A percentile compares a stretch with the other conserved stretches of the same genome.
Conservation (phyloP, 495 filamentous ascomycete genomes). For the Hypoxylon fragiforme region DNA sequence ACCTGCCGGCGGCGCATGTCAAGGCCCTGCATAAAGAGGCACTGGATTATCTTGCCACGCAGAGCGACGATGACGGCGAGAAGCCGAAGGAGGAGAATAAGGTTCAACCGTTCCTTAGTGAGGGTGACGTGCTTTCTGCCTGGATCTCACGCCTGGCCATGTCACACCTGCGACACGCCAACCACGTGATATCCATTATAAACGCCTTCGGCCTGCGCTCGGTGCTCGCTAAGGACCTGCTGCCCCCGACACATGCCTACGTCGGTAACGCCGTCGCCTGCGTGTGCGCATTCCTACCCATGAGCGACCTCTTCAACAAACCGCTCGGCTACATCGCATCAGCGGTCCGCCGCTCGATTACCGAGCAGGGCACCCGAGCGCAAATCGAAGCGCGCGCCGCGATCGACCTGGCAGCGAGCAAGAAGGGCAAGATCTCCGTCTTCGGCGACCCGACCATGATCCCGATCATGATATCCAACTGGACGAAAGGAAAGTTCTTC, state of each 20-base stretch:
- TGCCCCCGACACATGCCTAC: conserved; percentile 35
- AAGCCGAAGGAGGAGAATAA: conserved; percentile 8
- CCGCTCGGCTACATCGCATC: conserved; percentile 45
- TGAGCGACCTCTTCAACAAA: conserved; percentile 38
- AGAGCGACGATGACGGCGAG: conserved; percentile 15
- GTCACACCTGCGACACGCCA: conserved; percentile 10
- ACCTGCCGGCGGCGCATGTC: conserved; percentile 36
- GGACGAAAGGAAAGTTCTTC: conserved; percentile 50
- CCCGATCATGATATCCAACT: conserved; percentile 49
- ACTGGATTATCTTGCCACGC: conserved; percentile 32
- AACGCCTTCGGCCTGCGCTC: conserved; percentile 40
- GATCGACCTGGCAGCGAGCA: conserved; percentile 6
- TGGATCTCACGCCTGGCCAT: conserved; percentile 40
- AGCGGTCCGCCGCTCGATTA: conserved; percentile 42
- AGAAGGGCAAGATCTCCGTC: conserved; percentile 27
- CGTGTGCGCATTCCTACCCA: conserved; percentile 39
- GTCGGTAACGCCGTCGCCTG: conserved; percentile 38
- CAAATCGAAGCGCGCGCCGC: conserved; percentile 46
- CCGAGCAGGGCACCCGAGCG: conserved; percentile 46
- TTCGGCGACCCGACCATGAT: conserved; percentile 44
- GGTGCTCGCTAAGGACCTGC: conserved; percentile 27
- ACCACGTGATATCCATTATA: conserved; percentile 34
- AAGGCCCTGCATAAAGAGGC: conserved; percentile 28
- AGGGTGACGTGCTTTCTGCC: conserved; percentile 46
- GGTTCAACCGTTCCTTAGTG: conserved; percentile 45